Evolutionary conservation across 208 protist genomes (phyloP).

Genomic region (Trypanosoma grayi): DNA sequence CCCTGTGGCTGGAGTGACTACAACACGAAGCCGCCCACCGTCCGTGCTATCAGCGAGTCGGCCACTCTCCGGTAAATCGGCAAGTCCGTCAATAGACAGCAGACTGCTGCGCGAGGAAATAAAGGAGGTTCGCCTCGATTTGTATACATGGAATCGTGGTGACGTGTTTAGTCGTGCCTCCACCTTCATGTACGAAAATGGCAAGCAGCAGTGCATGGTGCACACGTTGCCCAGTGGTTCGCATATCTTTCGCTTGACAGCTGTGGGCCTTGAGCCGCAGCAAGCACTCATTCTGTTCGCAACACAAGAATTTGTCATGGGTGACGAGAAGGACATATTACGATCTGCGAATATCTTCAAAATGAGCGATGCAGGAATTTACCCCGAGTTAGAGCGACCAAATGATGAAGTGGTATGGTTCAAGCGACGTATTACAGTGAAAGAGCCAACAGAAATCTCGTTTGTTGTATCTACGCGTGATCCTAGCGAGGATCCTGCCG

Average conservation of each 20-base stretch:
- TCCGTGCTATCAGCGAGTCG: too few species aligned
- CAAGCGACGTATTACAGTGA: conserved; percentile 68
- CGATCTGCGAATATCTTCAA: conserved; percentile 29
- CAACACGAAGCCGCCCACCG: not conserved
- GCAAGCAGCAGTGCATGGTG: conserved; percentile 33
- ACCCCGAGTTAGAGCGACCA: conserved; percentile 32
- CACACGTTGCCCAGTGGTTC: conserved; percentile 41
- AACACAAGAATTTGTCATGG: conserved; percentile 34
- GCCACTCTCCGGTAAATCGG: not conserved
- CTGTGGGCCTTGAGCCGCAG: conserved; percentile 34
- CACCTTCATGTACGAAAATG: conserved; percentile 39
- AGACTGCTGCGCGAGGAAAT: not conserved
- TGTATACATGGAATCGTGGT: conserved; percentile 65
- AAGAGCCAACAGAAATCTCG: conserved; percentile 48
- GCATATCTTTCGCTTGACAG: conserved; percentile 64
- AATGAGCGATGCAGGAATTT: conserved; percentile 66
- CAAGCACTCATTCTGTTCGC: conserved; percentile 53
- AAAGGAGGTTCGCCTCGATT: conserved; percentile 39
- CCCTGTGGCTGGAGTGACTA: not conserved
- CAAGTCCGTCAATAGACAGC: not conserved
- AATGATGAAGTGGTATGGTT: conserved; percentile 74
- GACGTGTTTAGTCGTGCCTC: conserved; percentile 53
- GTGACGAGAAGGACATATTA: conserved; percentile 34
- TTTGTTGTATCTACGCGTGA: conserved; percentile 63
- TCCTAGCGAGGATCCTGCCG: conserved; percentile 40